Base-by-base conservation (phyloP, 768 basidiomycete species). In the Tulasnella sp. region DNA sequence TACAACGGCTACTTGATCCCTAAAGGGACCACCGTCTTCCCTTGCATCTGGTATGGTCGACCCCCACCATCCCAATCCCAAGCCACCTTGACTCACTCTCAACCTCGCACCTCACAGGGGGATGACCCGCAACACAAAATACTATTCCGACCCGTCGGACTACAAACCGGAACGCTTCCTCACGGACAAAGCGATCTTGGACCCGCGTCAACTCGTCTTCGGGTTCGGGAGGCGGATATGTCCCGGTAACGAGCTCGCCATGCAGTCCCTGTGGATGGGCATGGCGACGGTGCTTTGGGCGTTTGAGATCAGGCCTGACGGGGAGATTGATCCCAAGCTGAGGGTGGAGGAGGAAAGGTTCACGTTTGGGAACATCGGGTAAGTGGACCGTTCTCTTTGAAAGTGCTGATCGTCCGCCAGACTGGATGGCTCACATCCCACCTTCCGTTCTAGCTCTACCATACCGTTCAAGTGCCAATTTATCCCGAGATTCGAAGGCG, bases 1-100 rank as follows among this genome's bases (percentile, higher is more conserved):
- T 74, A 74, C 59, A 62, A 74, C 19, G 73, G 73, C 0, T 74
- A 71, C 32, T 22, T 40, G 12, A 73, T 75, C 26, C 72, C 74
- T 14, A 41, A 39, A 14, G 66, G 62, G 14, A 59, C 74, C 3
- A 68, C 59, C 5, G 72, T 75, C 12, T 40, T 65, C 35, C 35
- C 64, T 3, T 36, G 39, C 35, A 65, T 65, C 11, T 65, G 64
- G 64, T 59, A 59, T 26, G 26, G 12, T 4, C 2, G 8, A n/a
- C n/a, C 44, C 44, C 1, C 44, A 22, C 5, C 16, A 0, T 59
- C 16, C 11, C 52, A 22, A 29, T 32, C 32, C 26, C 11, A n/a
- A n/a, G n/a, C n/a, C n/a, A n/a, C 1, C 16, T 5, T 32, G 52
- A 59, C 52, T 29, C 6, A 59, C 22, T 9, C 11, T 29, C 16